Conservation (phyloP, 305 asterid genomes). For the Fraxinus nigra region DNA sequence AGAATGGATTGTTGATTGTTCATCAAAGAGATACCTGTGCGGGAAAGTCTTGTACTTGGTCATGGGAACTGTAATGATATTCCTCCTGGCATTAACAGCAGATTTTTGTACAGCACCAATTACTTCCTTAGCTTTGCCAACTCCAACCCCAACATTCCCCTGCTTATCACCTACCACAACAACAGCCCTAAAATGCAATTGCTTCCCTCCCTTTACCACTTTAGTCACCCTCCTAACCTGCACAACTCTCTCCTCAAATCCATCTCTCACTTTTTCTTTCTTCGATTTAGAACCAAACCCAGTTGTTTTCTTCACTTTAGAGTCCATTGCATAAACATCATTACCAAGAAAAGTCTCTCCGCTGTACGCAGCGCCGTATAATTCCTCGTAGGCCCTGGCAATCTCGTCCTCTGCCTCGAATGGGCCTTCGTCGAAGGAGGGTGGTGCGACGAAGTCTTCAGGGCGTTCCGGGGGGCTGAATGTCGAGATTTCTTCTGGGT, state of each 20-base stretch:
- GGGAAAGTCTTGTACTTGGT: conserved; percentile 91
- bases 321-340: conserved; percentile 64
- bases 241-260: conserved; percentile 90
- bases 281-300: conserved; percentile 59
- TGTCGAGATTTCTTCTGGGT: conserved; percentile 47
- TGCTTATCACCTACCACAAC: conserved; percentile 88
- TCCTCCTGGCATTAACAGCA: conserved; percentile 83
- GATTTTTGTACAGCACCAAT: conserved; percentile 80
- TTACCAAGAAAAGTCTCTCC: conserved; percentile 75
- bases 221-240: conserved; percentile 92
- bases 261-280: conserved; percentile 77
- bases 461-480: conserved; percentile 69
- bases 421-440: conserved; percentile 78
- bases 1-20: not conserved
- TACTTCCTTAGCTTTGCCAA: conserved; percentile 90
- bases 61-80: conserved; percentile 72
- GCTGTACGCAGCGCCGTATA: conserved; percentile 78
- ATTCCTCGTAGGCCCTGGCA: conserved; percentile 70
- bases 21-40: conserved; percentile 53
- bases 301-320: conserved; percentile 60
- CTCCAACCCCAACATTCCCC: conserved; percentile 94
- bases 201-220: conserved; percentile 96
- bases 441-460: conserved; percentile 56
- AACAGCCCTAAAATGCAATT: conserved; percentile 78
- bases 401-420: conserved; percentile 74